Evolutionary conservation across 2,329 filamentous ascomycete species (phyloP), one percentile per base, ranked within the genome.

Genomic region (Aschersonia sp.): DNA sequence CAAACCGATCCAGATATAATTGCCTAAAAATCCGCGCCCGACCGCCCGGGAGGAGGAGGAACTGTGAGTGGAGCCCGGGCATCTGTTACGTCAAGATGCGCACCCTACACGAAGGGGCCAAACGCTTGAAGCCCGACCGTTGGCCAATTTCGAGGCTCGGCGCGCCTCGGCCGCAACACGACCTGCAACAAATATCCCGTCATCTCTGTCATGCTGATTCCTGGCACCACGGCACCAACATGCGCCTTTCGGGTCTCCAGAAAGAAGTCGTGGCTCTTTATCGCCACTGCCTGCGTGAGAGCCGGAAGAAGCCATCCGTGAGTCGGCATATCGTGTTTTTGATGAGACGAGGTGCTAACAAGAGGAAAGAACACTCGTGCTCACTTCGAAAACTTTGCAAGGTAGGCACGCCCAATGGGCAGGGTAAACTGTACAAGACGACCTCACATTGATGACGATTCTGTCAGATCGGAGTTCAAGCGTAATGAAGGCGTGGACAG

Each of bases 251-350:
- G 10, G 47, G 49, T 32, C 45, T 51, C 12, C 47, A 51, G 32
- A 47, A 43, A 41, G 47, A 51, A 43, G 47, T 51, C 12, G 10
- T 48, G 12, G 43, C 45, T 42, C 48, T 98, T 11, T 98, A 97
- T 63, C 81, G 90, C 49, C 77, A 80, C 60, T 97, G 90, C 58
- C 70, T 98, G 30, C 79, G 89, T 50, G 86, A 85, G 58, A 81
- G 83, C 50, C 78, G 83, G 50, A 82, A 81, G 58, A 97, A 98
- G 64, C 87, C 89, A 45, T 61, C 67, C 56, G 87, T 90, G 63
- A 52, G 52, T 57, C 51, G 29, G 14, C 9, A 14, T 31, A 9
- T 41, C 30, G 30, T 22, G 2, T 14, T 35, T 9, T 40, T 32
- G 12, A 37, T 35, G 29, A 32, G 14, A 10, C 14, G 48, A 44